A percentile compares a stretch with the other conserved stretches of the same genome.
These are phyloP conservation scores for Cardiospermum halicacabum DNA, from an alignment of 345 rosid genomes.

Conservation along the genomic window DNA sequence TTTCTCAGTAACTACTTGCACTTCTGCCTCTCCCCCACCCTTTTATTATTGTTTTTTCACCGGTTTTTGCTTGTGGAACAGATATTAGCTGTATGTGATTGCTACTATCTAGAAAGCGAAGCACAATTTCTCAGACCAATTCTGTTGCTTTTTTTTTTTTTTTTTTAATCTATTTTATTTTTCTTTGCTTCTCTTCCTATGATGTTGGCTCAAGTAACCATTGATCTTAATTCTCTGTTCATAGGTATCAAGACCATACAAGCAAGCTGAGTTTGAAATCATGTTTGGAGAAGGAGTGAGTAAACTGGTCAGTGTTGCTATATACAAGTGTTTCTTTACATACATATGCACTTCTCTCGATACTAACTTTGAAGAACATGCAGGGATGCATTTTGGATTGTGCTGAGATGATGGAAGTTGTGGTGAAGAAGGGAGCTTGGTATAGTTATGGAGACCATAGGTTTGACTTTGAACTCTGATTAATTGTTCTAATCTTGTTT, in stretches of 20 bases:
- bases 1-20: neutral
- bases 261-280: conserved; percentile 94
- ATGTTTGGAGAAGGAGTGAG: conserved; percentile 95
- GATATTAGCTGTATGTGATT: neutral
- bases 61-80: neutral
- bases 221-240: conserved; percentile 9
- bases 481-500: neutral
- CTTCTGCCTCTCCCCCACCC: too few relatives aligned
- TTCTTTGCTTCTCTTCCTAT: too few relatives aligned
- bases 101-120: neutral
- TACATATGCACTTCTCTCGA: conserved; percentile 8
- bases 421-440: conserved; percentile 92
- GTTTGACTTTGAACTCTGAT: conserved; percentile 28
- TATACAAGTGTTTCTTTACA: neutral
- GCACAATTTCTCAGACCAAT: neutral
- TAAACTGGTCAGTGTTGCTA: conserved; percentile 62
- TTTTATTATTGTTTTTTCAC: neutral
- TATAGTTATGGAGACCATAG: conserved; percentile 90
- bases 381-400: conserved; percentile 93
- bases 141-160: too few relatives aligned
- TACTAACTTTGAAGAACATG: conserved; percentile 21
- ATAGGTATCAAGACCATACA: conserved; percentile 93
- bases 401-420: conserved; percentile 80
- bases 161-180: too few relatives aligned
- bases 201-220: neutral